A percentile compares a stretch with the other conserved stretches of the same genome.
Evolutionary conservation across 768 basidiomycete genomes (phyloP).

Genomic region (Podaxis rugospora): DNA sequence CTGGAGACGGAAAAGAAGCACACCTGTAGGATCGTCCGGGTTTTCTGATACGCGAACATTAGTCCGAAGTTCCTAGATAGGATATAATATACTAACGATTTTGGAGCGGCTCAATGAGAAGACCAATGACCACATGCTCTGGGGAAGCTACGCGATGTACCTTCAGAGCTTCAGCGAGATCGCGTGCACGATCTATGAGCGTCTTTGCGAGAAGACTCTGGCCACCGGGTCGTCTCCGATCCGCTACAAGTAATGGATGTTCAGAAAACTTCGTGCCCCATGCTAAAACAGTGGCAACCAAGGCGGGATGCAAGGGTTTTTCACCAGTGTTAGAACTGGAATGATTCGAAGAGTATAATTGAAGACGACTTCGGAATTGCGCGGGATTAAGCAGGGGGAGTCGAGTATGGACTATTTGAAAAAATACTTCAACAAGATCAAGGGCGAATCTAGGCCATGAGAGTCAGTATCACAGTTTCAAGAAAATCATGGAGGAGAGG

Average conservation of each 20-base stretch:
- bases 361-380: conserved; percentile 72
- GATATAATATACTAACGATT: conserved; percentile 61
- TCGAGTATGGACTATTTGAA: conserved; percentile 88
- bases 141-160: conserved; percentile 75
- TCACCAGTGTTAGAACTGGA: conserved; percentile 23
- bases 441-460: conserved; percentile 67
- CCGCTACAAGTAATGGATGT: conserved; percentile 76
- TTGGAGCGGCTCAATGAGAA: conserved; percentile 81
- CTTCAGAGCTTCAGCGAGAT: conserved; percentile 83
- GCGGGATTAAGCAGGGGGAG: conserved; percentile 83
- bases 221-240: conserved; percentile 63
- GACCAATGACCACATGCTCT: conserved; percentile 78
- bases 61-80: conserved; percentile 6
- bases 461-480: conserved; percentile 11
- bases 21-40: conserved; percentile 69
- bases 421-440: conserved; percentile 93
- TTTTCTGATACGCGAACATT: conserved; percentile 45
- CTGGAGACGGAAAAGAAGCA: conserved; percentile 14
- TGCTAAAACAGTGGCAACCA: conserved; percentile 83
- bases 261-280: conserved; percentile 96
- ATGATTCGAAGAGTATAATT: conserved; percentile 31
- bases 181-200: conserved; percentile 75
- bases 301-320: conserved; percentile 58
- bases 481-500: conserved; percentile 14
- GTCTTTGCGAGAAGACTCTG: conserved; percentile 77